phyloP scores from a whole-genome alignment of 768 basidiomycete species.

The Pisolithus tinctorius region DNA sequence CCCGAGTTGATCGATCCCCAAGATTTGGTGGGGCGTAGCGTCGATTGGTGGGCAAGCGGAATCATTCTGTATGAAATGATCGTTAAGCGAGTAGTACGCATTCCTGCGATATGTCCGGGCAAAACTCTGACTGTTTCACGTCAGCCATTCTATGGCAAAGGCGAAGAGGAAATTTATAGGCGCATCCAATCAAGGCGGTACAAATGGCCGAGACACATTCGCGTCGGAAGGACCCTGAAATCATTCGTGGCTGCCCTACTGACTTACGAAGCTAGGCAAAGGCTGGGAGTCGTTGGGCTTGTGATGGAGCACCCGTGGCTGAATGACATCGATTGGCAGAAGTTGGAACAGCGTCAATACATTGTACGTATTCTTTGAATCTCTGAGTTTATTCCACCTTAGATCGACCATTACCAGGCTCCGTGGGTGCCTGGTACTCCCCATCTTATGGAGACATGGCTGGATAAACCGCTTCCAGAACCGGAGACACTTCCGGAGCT shows the following conservation, averaged over 20 bases:
- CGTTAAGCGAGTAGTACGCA: constrained; percentile 29
- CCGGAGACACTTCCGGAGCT: constrained; percentile 35
- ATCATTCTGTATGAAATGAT: constrained; percentile 49
- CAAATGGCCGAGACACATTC: constrained; percentile 33
- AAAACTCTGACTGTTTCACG: background rate
- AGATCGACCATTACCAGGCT: constrained; percentile 27
- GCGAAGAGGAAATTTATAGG: constrained; percentile 20
- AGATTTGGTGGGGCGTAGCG: constrained; percentile 17
- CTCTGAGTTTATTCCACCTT: background rate
- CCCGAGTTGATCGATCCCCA: constrained; percentile 36
- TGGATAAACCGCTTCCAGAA: constrained; percentile 30
- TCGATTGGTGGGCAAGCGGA: constrained; percentile 56
- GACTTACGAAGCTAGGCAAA: constrained; percentile 26
- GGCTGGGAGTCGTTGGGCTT: constrained; percentile 33
- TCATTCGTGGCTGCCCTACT: constrained; percentile 39
- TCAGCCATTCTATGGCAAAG: constrained; percentile 23
- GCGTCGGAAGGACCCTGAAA: constrained; percentile 35
- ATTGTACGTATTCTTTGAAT: constrained; percentile 30
- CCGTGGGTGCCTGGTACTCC: constrained; percentile 33
- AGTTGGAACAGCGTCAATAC: constrained; percentile 37
- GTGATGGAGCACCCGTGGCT: constrained; percentile 43
- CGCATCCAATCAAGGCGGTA: constrained; percentile 24
- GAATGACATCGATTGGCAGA: constrained; percentile 39
- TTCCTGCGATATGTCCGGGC: background rate
- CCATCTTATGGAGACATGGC: constrained; percentile 30